Percentiles rank a stretch among this genome's conserved stretches.
These are phyloP conservation scores for Primulina tabacum DNA, from an alignment of 257 asterid species.

Conservation along the genomic window DNA sequence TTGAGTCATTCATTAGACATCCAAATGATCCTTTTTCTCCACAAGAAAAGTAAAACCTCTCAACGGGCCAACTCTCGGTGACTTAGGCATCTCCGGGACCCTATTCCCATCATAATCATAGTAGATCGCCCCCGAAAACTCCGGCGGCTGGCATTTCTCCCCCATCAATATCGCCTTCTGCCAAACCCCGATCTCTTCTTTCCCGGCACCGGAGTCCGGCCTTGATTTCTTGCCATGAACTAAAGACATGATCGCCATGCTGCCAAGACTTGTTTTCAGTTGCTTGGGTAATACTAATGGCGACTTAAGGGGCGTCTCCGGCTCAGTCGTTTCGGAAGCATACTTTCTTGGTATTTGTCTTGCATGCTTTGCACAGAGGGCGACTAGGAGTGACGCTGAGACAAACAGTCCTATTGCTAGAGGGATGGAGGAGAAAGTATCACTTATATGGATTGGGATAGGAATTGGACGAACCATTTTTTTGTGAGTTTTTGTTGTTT, in stretches of 20 bases:
- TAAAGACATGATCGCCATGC: slow-evolving; percentile 18
- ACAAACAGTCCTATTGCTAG: slow-evolving; percentile 43
- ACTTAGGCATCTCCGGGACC: slow-evolving; percentile 72
- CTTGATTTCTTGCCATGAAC: slow-evolving; percentile 5
- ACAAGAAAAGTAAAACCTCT: slow-evolving; percentile 31
- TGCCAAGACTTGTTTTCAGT: slow-evolving; percentile 14
- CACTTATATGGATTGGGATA: neutral
- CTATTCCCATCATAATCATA: slow-evolving; percentile 70
- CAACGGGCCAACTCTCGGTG: slow-evolving; percentile 55
- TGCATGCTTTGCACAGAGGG: slow-evolving; percentile 51
- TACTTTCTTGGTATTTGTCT: slow-evolving; percentile 20
- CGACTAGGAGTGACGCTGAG: slow-evolving; percentile 34
- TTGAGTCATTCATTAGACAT: slow-evolving; percentile 18
- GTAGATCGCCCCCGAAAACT: slow-evolving; percentile 67
- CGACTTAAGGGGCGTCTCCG: slow-evolving; percentile 23
- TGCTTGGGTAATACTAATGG: slow-evolving; percentile 22
- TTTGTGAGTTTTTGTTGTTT: neutral
- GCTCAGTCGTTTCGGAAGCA: neutral
- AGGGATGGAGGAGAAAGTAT: slow-evolving; percentile 25
- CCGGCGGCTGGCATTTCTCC: slow-evolving; percentile 73
- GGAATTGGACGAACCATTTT: slow-evolving; percentile 45
- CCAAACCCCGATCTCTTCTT: slow-evolving; percentile 50
- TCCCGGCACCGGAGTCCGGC: slow-evolving; percentile 21
- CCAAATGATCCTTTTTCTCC: slow-evolving; percentile 24
- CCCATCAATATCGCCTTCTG: slow-evolving; percentile 65